Conservation (phyloP, 441 rosid species). For the Eugenia klotzschiana region DNA sequence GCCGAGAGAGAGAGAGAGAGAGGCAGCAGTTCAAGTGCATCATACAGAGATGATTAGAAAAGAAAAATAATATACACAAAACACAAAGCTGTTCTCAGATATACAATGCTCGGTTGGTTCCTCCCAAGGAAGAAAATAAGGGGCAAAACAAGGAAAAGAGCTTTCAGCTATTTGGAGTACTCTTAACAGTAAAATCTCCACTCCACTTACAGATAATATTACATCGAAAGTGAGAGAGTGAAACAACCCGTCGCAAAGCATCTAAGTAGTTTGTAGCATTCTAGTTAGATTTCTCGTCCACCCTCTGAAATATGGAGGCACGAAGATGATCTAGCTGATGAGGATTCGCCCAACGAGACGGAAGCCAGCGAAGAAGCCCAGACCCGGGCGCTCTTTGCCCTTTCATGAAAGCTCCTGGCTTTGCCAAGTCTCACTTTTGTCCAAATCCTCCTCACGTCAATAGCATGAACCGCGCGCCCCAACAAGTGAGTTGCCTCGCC, state of each 20-base stretch:
- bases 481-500: slow-evolving; percentile 65
- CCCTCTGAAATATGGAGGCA: background rate
- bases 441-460: slow-evolving; percentile 79
- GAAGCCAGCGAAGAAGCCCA: slow-evolving; percentile 90
- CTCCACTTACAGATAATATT: background rate
- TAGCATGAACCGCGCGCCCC: slow-evolving; percentile 43
- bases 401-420: slow-evolving; percentile 55
- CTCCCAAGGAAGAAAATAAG: slow-evolving; percentile 2
- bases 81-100: slow-evolving; percentile 25
- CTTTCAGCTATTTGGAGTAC: slow-evolving; percentile 8
- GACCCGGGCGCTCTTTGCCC: slow-evolving; percentile 60
- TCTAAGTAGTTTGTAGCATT: slow-evolving; percentile 1
- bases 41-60: slow-evolving; percentile 2
- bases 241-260: slow-evolving; percentile 2
- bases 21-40: background rate
- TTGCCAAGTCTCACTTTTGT: slow-evolving; percentile 46
- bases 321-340: slow-evolving; percentile 31
- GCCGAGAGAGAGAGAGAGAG: background rate
- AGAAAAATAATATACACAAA: slow-evolving; percentile 28
- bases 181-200: slow-evolving; percentile 1
- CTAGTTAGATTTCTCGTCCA: slow-evolving; percentile 4
- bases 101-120: slow-evolving; percentile 40
- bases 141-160: slow-evolving; percentile 15
- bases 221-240: background rate
- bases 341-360: slow-evolving; percentile 64